Conservation (phyloP, 2,329 filamentous ascomycete species). For the Didymella lethalis region DNA sequence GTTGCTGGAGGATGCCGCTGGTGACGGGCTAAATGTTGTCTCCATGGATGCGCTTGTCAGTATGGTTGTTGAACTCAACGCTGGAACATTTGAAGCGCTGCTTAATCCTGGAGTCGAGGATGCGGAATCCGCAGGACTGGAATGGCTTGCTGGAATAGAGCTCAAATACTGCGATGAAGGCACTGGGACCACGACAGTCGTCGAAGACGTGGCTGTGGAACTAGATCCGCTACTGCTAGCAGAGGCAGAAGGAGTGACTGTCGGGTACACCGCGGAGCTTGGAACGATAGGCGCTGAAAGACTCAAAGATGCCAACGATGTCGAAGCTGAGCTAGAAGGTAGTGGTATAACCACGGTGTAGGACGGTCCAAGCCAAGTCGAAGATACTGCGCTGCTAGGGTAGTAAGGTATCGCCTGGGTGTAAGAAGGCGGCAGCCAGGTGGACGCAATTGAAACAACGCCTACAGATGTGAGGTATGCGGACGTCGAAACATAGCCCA, state of each 20-base stretch:
- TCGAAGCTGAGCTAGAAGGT: neutral
- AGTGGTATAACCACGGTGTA: slow-evolving; percentile 15
- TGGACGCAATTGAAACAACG: slow-evolving; percentile 15
- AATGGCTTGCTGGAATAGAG: neutral
- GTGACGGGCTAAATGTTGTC: neutral
- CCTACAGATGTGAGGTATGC: slow-evolving; percentile 5
- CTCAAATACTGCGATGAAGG: neutral
- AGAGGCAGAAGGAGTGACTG: neutral
- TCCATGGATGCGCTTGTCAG: neutral
- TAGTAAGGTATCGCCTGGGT: slow-evolving; percentile 13
- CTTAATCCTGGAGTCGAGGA: neutral
- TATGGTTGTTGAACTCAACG: neutral
- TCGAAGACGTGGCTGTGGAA: neutral
- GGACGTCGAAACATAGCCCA: neutral
- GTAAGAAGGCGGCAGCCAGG: slow-evolving; percentile 18
- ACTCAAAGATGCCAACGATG: neutral
- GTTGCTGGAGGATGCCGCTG: neutral
- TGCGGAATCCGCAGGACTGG: neutral
- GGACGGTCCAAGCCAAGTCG: slow-evolving; percentile 13
- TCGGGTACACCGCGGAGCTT: slow-evolving; percentile 5
- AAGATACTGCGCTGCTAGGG: slow-evolving; percentile 3
- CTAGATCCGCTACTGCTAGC: neutral
- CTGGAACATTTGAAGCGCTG: neutral
- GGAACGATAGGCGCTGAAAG: neutral
- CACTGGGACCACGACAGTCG: neutral